A percentile compares a stretch with the other conserved stretches of the same genome.
phyloP scores from a whole-genome alignment of 805 yeast species.

The Ogataea methanolica region DNA sequence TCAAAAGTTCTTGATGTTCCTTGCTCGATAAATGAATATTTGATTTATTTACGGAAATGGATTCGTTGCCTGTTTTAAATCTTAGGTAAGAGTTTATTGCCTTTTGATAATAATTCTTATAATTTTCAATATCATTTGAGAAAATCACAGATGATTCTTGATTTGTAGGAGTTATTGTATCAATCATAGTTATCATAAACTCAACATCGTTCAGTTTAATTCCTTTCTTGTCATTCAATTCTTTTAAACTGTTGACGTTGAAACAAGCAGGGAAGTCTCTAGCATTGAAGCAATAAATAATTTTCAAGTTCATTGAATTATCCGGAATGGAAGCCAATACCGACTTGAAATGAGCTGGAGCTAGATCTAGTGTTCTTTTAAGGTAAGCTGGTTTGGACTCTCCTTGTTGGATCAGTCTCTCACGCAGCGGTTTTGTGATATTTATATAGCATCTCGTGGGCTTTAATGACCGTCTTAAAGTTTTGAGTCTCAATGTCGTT shows the following conservation, averaged over 20 bases:
- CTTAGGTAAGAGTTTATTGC: not conserved
- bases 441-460: not conserved
- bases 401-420: not conserved
- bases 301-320: not conserved
- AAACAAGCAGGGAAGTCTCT: conserved; percentile 20
- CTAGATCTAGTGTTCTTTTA: conserved; percentile 3
- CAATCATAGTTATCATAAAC: conserved; percentile 13
- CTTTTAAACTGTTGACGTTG: conserved; percentile 2
- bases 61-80: not conserved
- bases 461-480: too few species aligned
- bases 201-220: conserved; percentile 5
- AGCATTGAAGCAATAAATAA: conserved; percentile 17
- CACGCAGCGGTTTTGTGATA: not conserved
- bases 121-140: not conserved
- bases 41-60: too few species aligned
- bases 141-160: too few species aligned
- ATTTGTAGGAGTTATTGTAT: not conserved
- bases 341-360: conserved; percentile 7
- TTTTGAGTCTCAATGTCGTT: too few species aligned
- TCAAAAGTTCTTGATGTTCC: not conserved
- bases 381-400: conserved; percentile 2
- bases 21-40: too few species aligned
- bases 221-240: not conserved
- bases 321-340: conserved; percentile 6
- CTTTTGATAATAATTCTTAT: conserved; percentile 1